These are phyloP conservation scores for Periglandula ipomoeae DNA, from an alignment of 2,329 filamentous ascomycete genomes.

Conservation along the genomic window DNA sequence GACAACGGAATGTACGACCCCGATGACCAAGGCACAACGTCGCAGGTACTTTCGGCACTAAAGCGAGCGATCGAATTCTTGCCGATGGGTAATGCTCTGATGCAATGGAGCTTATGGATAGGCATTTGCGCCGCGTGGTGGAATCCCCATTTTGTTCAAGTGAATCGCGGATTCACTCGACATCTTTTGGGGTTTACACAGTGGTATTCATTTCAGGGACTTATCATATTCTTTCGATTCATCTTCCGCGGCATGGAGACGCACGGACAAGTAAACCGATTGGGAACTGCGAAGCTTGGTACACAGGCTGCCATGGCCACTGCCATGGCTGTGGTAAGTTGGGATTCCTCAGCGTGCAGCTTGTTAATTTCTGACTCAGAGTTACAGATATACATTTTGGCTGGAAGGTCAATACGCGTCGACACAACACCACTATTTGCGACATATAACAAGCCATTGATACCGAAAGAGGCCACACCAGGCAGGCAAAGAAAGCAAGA, in stretches of 20 bases:
- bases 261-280: slow-evolving; percentile 27
- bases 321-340: slow-evolving; percentile 44
- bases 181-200: slow-evolving; percentile 51
- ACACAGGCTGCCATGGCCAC: slow-evolving; percentile 47
- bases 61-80: slow-evolving; percentile 19
- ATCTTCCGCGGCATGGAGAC: slow-evolving; percentile 36
- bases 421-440: slow-evolving; percentile 48
- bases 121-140: slow-evolving; percentile 52
- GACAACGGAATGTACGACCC: slow-evolving; percentile 25
- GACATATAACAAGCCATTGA: slow-evolving; percentile 14
- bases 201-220: slow-evolving; percentile 57
- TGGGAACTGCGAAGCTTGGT: slow-evolving; percentile 32
- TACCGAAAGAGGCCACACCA: slow-evolving; percentile 17
- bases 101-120: slow-evolving; percentile 38
- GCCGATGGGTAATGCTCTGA: slow-evolving; percentile 30
- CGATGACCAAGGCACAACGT: slow-evolving; percentile 17
- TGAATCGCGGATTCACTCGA: slow-evolving; percentile 47
- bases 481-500: slow-evolving; percentile 18
- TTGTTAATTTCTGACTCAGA: too few species aligned
- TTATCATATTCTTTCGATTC: slow-evolving; percentile 48
- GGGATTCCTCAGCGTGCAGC: too few species aligned
- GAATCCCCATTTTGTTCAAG: slow-evolving; percentile 58
- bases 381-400: slow-evolving; percentile 35
- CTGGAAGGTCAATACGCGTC: slow-evolving; percentile 38
- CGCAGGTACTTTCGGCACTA: slow-evolving; percentile 10